Conservation (phyloP, 2,329 filamentous ascomycete species). For the Aspergillus ibericus region DNA sequence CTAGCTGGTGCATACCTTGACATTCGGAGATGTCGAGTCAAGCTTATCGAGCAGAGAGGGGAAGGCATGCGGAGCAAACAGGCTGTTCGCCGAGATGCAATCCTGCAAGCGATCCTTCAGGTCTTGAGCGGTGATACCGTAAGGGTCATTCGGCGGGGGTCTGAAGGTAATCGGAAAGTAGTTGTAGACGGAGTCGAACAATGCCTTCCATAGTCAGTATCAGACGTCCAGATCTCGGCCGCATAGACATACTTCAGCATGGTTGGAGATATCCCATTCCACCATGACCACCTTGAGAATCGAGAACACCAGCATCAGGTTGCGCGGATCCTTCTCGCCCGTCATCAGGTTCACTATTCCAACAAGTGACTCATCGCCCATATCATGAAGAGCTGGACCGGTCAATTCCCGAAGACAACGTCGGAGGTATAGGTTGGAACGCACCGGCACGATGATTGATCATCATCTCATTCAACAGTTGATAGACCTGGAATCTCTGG, state of each 20-base stretch:
- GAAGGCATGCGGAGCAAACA: constrained; percentile 66
- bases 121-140: constrained; percentile 68
- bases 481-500: constrained; percentile 64
- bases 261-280: constrained; percentile 64
- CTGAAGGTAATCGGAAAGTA: constrained; percentile 73
- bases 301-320: constrained; percentile 70
- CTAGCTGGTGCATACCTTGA: constrained; percentile 51
- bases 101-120: constrained; percentile 64
- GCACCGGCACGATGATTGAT: constrained; percentile 59
- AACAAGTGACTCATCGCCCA: constrained; percentile 61
- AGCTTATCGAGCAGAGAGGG: constrained; percentile 68
- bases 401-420: constrained; percentile 15
- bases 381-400: constrained; percentile 50
- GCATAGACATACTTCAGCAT: constrained; percentile 53
- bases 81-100: constrained; percentile 62
- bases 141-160: constrained; percentile 68
- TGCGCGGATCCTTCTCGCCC: constrained; percentile 68
- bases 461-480: constrained; percentile 62
- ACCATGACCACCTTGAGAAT: constrained; percentile 66
- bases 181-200: constrained; percentile 70
- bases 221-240: background rate
- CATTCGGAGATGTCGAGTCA: constrained; percentile 67
- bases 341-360: constrained; percentile 65
- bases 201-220: constrained; percentile 36
- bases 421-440: background rate